Conservation (phyloP, 441 rosid species). For the Pelargonium myrrhifolium region DNA sequence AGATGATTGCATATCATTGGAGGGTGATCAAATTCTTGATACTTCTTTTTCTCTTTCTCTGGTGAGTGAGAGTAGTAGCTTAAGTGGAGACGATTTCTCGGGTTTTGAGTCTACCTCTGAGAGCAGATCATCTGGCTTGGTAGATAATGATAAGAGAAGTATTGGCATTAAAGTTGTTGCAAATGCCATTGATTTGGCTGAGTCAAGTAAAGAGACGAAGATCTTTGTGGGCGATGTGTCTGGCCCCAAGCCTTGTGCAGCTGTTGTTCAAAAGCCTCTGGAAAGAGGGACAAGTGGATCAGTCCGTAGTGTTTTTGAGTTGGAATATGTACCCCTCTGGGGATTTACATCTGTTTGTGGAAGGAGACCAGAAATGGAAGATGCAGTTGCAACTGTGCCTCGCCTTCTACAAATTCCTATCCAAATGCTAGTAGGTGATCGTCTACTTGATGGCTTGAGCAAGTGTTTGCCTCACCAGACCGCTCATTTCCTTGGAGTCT, state of each 20-base stretch:
- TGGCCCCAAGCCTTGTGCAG: constrained; percentile 39
- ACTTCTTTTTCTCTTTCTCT: constrained; percentile 51
- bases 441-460: constrained; percentile 43
- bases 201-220: constrained; percentile 30
- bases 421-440: constrained; percentile 55
- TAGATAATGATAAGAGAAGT: constrained; percentile 34
- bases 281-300: constrained; percentile 34
- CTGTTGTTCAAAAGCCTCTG: constrained; percentile 46
- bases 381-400: constrained; percentile 60
- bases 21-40: constrained; percentile 51
- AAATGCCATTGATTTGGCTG: constrained; percentile 30
- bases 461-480: constrained; percentile 43
- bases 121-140: constrained; percentile 27
- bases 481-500: constrained; percentile 78
- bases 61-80: constrained; percentile 57
- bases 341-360: constrained; percentile 70
- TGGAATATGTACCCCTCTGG: constrained; percentile 78
- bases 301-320: constrained; percentile 63
- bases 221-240: constrained; percentile 34
- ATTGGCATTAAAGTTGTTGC: constrained; percentile 33
- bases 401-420: constrained; percentile 54
- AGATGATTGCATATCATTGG: constrained; percentile 50
- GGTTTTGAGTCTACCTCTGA: constrained; percentile 39
- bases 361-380: constrained; percentile 95
- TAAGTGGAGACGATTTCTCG: constrained; percentile 50